A percentile compares a stretch with the other conserved stretches of the same genome.
Conservation (phyloP, 225 moss, liverwort and hornwort genomes). For the Physcomitrium patens region DNA sequence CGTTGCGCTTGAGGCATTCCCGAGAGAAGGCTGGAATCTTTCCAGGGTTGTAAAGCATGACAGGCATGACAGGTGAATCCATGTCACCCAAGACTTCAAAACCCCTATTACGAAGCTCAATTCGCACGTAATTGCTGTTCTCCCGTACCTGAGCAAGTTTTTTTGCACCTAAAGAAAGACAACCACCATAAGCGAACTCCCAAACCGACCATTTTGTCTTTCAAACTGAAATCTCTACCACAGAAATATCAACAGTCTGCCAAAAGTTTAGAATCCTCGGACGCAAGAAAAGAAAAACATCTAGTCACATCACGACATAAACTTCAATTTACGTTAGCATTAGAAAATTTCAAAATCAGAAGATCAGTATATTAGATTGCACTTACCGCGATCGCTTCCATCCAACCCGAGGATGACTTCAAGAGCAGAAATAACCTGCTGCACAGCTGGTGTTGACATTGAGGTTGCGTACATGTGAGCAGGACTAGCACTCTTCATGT, state of each 20-base stretch:
- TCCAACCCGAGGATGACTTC: conserved; percentile 84
- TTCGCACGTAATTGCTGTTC: conserved; percentile 91
- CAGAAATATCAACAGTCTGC: background rate
- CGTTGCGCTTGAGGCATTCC: conserved; percentile 95
- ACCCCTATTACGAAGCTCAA: conserved; percentile 84
- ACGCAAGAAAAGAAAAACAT: background rate
- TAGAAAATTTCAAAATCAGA: background rate
- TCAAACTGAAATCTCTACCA: background rate
- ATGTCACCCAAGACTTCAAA: conserved; percentile 90
- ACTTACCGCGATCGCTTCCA: conserved; percentile 79
- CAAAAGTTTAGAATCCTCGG: background rate
- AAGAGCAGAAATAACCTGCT: conserved; percentile 94
- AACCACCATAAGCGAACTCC: background rate
- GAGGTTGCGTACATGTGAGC: conserved; percentile 91
- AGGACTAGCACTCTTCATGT: conserved; percentile 73
- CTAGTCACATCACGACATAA: background rate
- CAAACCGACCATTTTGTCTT: background rate
- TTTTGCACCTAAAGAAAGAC: conserved; percentile 62
- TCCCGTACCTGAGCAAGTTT: conserved; percentile 84
- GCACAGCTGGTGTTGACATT: conserved; percentile 95
- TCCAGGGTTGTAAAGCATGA: conserved; percentile 98
- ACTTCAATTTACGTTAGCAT: background rate
- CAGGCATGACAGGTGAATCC: conserved; percentile 96
- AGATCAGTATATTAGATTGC: background rate
- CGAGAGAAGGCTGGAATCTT: conserved; percentile 97